Conservation (phyloP, 257 asterid genomes). For the Solanum paucissectum region DNA sequence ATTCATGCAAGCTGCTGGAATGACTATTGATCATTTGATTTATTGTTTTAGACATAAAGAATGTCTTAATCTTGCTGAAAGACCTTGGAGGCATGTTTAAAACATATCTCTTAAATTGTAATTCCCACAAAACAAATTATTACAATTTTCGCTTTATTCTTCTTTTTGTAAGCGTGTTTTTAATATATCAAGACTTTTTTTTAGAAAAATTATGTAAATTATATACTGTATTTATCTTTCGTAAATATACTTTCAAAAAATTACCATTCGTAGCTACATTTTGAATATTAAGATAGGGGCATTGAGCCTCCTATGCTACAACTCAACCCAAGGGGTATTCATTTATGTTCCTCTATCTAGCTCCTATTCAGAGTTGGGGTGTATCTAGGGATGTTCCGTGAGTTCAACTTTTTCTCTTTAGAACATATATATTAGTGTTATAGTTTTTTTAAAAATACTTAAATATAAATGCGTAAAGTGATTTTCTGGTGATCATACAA, state of each 20-base stretch:
- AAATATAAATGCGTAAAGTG: too few relatives aligned
- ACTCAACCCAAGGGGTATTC: neutral
- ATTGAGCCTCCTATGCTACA: neutral
- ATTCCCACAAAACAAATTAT: neutral
- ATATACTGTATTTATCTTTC: too few relatives aligned
- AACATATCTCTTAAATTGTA: neutral
- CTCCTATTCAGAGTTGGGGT: too few relatives aligned
- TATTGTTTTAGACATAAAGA: slow-evolving; percentile 61
- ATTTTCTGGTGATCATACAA: too few relatives aligned
- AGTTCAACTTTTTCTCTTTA: too few relatives aligned
- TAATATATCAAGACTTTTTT: neutral
- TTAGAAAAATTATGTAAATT: neutral
- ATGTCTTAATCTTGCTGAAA: slow-evolving; percentile 70
- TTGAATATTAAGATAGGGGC: neutral
- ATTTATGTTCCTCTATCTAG: too few relatives aligned
- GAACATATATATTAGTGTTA: too few relatives aligned
- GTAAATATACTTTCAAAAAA: too few relatives aligned
- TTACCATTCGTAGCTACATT: neutral
- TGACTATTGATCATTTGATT: slow-evolving; percentile 76
- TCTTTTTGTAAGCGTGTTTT: neutral
- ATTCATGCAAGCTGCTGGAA: slow-evolving; percentile 86
- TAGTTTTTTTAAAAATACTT: too few relatives aligned
- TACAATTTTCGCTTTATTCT: neutral
- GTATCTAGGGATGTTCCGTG: too few relatives aligned
- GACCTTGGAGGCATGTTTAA: slow-evolving; percentile 93